A percentile compares a stretch with the other conserved stretches of the same genome.
phyloP scores from a whole-genome alignment of 2,329 filamentous ascomycete species.

The Aspergillus clavatus region DNA sequence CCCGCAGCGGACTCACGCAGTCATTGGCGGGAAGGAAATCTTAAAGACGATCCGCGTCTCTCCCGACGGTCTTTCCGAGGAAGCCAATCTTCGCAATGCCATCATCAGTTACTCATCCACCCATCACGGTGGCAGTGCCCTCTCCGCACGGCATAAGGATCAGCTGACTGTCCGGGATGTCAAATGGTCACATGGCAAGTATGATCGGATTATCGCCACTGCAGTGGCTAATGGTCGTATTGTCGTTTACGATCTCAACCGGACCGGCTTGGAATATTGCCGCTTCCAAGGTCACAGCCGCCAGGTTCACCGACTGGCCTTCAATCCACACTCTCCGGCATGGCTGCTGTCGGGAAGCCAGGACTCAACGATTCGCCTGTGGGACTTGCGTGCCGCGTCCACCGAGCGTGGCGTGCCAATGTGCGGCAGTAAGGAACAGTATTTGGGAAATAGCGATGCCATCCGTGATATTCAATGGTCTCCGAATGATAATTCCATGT shows the following conservation, averaged over 20 bases:
- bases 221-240: conserved; percentile 62
- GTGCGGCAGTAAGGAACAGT: conserved; percentile 53
- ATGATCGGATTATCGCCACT: conserved; percentile 57
- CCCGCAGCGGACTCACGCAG: conserved; percentile 57
- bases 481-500: conserved; percentile 57
- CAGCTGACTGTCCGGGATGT: conserved; percentile 61
- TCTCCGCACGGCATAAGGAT: conserved; percentile 51
- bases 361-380: conserved; percentile 59
- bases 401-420: conserved; percentile 46
- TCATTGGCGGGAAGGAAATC: conserved; percentile 62
- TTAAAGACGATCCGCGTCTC: conserved; percentile 60
- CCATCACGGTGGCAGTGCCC: conserved; percentile 42
- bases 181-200: conserved; percentile 62
- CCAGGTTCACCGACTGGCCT: conserved; percentile 61
- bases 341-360: conserved; percentile 61
- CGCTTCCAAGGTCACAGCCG: conserved; percentile 61
- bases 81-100: conserved; percentile 58
- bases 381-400: conserved; percentile 56
- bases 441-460: conserved; percentile 55
- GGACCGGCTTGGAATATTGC: conserved; percentile 56
- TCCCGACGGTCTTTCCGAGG: conserved; percentile 54
- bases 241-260: conserved; percentile 60
- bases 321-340: conserved; percentile 58
- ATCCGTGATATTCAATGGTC: conserved; percentile 63
- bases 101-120: conserved; percentile 55